Evolutionary conservation across 2,329 filamentous ascomycete species (phyloP).

Genomic region (Fusarium abutilonis): DNA sequence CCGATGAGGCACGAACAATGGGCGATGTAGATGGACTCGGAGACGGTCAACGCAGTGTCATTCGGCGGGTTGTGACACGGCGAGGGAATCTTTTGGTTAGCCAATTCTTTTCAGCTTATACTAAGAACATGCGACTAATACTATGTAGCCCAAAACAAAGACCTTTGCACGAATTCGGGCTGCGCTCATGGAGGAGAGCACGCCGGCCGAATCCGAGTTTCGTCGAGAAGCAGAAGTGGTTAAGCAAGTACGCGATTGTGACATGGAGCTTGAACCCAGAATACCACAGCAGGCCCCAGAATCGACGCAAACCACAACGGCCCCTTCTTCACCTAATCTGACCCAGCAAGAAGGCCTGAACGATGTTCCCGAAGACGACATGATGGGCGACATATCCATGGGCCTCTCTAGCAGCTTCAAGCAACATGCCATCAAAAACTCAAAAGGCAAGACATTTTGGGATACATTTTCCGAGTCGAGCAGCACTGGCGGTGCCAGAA

Average conservation of each 20-base stretch:
- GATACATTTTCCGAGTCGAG: conserved; percentile 77
- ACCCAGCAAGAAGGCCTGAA: conserved; percentile 73
- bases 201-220: conserved; percentile 88
- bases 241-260: conserved; percentile 91
- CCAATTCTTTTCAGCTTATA: conserved; percentile 23
- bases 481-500: conserved; percentile 58
- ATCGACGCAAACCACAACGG: conserved; percentile 62
- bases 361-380: conserved; percentile 75
- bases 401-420: conserved; percentile 75
- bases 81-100: conserved; percentile 87
- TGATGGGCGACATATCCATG: conserved; percentile 65
- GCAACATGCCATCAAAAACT: conserved; percentile 76
- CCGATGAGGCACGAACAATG: conserved; percentile 75
- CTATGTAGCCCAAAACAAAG: conserved; percentile 86
- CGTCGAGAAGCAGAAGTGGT: conserved; percentile 95
- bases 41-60: conserved; percentile 76
- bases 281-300: conserved; percentile 53
- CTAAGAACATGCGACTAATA: conserved; percentile 43
- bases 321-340: conserved; percentile 75
- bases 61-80: conserved; percentile 83
- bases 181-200: conserved; percentile 85
- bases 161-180: conserved; percentile 93
- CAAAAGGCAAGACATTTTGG: conserved; percentile 76
- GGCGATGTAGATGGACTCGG: conserved; percentile 62
- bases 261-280: conserved; percentile 69